phyloP scores from a whole-genome alignment of 106 monocot genomes.

The Triglochin maritima region DNA sequence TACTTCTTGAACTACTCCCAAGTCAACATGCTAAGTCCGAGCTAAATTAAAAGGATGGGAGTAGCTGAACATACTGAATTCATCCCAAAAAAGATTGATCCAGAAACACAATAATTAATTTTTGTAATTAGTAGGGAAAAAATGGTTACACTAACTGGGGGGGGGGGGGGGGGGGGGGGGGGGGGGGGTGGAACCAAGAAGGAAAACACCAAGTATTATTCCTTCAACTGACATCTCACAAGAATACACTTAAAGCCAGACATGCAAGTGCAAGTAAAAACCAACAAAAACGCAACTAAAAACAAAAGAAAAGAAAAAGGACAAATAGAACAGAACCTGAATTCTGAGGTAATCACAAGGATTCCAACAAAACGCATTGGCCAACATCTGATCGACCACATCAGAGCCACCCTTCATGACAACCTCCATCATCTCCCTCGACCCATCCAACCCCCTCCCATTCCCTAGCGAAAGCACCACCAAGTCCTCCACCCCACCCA shows the following conservation, averaged over 20 bases:
- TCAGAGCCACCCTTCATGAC: slow-evolving; percentile 17
- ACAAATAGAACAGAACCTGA: slow-evolving; percentile 4
- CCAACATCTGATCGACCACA: slow-evolving; percentile 33
- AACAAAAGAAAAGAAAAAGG: background rate
- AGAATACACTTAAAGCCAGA: background rate
- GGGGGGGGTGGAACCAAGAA: too few relatives aligned
- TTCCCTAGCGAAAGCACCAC: slow-evolving; percentile 21
- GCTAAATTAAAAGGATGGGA: too few relatives aligned
- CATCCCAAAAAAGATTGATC: too few relatives aligned
- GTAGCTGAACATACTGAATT: too few relatives aligned
- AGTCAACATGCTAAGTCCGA: too few relatives aligned
- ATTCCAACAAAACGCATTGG: slow-evolving; percentile 30
- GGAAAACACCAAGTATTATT: background rate
- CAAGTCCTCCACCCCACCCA: slow-evolving; percentile 27
- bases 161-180: too few relatives aligned
- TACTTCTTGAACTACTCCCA: too few relatives aligned
- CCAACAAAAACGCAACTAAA: background rate
- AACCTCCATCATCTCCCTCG: slow-evolving; percentile 14
- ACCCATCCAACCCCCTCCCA: background rate
- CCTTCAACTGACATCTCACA: background rate
- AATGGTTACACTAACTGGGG: too few relatives aligned
- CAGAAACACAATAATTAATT: too few relatives aligned
- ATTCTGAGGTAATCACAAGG: slow-evolving; percentile 20
- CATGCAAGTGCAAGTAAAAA: background rate
- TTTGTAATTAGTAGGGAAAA: too few relatives aligned